Percentiles rank a stretch among this genome's conserved stretches.
These are phyloP conservation scores for Tuber aestivum DNA, from an alignment of 495 filamentous ascomycete species.

Conservation along the genomic window DNA sequence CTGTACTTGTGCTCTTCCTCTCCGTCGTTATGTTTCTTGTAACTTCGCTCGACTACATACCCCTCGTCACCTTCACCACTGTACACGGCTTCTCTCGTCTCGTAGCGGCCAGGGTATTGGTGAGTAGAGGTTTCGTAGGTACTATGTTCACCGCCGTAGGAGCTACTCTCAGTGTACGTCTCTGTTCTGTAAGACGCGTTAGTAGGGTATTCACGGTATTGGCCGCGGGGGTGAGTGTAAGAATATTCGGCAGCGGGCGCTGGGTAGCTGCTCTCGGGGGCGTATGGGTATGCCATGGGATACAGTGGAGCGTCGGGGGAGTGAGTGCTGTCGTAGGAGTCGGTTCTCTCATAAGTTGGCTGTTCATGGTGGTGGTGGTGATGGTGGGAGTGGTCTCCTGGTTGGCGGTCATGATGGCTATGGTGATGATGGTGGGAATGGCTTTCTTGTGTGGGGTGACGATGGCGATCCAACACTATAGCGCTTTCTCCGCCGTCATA, in stretches of 20 bases:
- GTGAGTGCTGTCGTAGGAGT: background rate
- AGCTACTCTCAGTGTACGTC: background rate
- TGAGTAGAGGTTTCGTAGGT: conserved; percentile 11
- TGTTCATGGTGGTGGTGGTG: background rate
- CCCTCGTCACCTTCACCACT: conserved; percentile 8
- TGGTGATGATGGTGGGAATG: background rate
- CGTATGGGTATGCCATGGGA: background rate
- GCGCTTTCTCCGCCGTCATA: background rate
- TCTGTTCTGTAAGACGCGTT: background rate
- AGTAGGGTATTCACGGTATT: background rate
- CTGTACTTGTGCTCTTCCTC: conserved; percentile 19
- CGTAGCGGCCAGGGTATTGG: background rate
- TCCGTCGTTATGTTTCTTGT: conserved; percentile 9
- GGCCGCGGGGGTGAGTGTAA: background rate
- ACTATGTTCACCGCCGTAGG: conserved; percentile 1
- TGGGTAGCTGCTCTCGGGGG: background rate
- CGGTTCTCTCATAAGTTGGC: background rate
- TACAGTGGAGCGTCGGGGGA: background rate
- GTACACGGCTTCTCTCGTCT: conserved; percentile 1
- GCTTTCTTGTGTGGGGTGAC: background rate
- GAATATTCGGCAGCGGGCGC: background rate
- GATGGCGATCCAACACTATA: background rate
- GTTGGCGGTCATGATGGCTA: background rate
- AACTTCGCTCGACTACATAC: conserved; percentile 25
- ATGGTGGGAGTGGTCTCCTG: background rate